Evolutionary conservation across 805 yeast species (phyloP).

Genomic region (Metschnikowia sp.): DNA sequence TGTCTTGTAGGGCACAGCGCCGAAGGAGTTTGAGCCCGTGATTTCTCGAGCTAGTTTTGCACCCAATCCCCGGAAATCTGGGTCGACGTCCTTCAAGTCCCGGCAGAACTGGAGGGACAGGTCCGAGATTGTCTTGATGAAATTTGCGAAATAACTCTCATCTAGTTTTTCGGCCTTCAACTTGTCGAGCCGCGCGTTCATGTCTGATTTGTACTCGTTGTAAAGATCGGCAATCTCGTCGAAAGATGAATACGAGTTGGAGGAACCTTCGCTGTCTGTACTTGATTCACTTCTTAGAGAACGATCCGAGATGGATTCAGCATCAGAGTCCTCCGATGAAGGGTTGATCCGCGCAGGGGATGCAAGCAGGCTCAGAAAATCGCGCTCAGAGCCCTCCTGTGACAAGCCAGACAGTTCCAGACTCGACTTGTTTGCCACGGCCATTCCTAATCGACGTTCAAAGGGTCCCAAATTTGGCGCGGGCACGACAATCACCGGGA

Average conservation of each 20-base stretch:
- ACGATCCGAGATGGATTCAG: constrained; percentile 13
- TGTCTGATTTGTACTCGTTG: constrained; percentile 24
- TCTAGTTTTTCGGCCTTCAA: constrained; percentile 17
- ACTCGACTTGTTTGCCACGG: constrained; percentile 17
- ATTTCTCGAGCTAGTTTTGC: constrained; percentile 40
- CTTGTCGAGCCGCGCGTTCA: constrained; percentile 18
- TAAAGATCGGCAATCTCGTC: constrained; percentile 38
- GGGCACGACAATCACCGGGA: constrained; percentile 68
- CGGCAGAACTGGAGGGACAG: constrained; percentile 32
- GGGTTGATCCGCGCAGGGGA: background rate
- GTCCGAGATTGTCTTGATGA: constrained; percentile 31
- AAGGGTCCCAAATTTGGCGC: constrained; percentile 54
- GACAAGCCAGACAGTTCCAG: background rate
- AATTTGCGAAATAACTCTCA: constrained; percentile 28
- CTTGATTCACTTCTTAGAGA: constrained; percentile 19
- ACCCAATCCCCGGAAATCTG: constrained; percentile 39
- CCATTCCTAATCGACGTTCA: constrained; percentile 42
- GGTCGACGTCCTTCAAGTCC: constrained; percentile 34
- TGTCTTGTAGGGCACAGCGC: constrained; percentile 39
- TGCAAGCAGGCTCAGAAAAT: background rate
- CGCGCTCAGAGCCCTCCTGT: background rate
- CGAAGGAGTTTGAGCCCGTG: constrained; percentile 42
- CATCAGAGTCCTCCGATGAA: constrained; percentile 3
- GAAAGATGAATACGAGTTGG: constrained; percentile 34
- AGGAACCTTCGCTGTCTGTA: constrained; percentile 23